These are phyloP conservation scores for Trichoderma semiorbis DNA, from an alignment of 2,329 filamentous ascomycete genomes.

Conservation along the genomic window DNA sequence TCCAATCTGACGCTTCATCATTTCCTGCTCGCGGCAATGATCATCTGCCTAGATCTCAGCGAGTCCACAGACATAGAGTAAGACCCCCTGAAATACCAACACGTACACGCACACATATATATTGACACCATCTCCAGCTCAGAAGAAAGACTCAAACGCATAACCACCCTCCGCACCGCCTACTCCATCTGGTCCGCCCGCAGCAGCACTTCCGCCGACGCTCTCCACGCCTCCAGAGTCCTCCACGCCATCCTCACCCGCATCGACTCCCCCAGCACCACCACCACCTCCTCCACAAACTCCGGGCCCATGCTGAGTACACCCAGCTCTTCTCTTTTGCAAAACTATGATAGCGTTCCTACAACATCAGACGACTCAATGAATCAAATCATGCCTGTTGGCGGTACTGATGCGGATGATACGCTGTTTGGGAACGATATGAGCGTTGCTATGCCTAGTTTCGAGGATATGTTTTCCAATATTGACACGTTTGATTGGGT, in stretches of 20 bases:
- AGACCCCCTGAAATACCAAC: background rate
- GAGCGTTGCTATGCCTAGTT: conserved; percentile 30
- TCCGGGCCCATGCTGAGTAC: background rate
- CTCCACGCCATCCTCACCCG: conserved; percentile 42
- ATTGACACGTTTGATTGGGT: conserved; percentile 41
- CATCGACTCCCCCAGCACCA: conserved; percentile 26
- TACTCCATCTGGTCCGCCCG: conserved; percentile 42
- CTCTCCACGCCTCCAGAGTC: conserved; percentile 41
- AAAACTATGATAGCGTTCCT: background rate
- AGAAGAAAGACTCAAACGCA: conserved; percentile 34
- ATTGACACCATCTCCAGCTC: background rate
- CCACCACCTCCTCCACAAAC: background rate
- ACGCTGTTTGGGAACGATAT: background rate
- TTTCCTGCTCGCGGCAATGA: conserved; percentile 58
- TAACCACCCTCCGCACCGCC: conserved; percentile 38
- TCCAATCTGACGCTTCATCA: conserved; percentile 52
- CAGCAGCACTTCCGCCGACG: conserved; percentile 38
- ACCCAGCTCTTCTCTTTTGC: background rate
- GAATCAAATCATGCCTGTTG: background rate
- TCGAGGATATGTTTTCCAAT: conserved; percentile 37
- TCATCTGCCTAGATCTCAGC: conserved; percentile 51
- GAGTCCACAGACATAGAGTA: conserved; percentile 40
- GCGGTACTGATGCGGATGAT: background rate
- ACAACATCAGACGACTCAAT: background rate
- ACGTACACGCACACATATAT: background rate